phyloP scores from a whole-genome alignment of 2,329 filamentous ascomycete genomes.

The Penicillium sp. region DNA sequence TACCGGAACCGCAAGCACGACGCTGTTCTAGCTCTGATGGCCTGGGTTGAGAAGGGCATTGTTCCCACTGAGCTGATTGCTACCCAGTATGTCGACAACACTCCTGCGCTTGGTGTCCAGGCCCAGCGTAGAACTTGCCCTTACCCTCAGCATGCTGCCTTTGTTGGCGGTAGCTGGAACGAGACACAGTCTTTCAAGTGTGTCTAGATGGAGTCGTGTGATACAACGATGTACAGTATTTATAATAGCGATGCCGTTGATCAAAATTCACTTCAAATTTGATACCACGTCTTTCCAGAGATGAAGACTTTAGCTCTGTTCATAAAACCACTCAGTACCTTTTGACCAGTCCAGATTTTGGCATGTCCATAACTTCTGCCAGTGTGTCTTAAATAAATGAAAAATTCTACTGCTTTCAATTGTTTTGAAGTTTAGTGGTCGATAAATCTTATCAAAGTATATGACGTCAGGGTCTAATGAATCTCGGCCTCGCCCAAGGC shows the following conservation, averaged over 20 bases:
- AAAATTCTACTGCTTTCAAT: too few relatives aligned
- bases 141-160: background rate
- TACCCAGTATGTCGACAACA: conserved; percentile 12
- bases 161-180: background rate
- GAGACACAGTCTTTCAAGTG: background rate
- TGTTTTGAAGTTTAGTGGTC: too few relatives aligned
- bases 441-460: background rate
- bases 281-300: too few relatives aligned
- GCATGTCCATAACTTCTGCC: too few relatives aligned
- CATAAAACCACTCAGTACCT: too few relatives aligned
- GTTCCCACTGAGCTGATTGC: conserved; percentile 15
- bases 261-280: too few relatives aligned
- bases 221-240: too few relatives aligned
- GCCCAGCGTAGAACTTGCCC: background rate
- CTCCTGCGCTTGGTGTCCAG: background rate
- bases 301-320: too few relatives aligned
- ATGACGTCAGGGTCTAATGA: conserved; percentile 5
- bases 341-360: too few relatives aligned
- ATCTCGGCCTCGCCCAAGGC: background rate
- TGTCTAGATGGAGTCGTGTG: too few relatives aligned
- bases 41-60: conserved; percentile 20
- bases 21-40: conserved; percentile 17
- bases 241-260: too few relatives aligned
- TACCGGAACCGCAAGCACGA: conserved; percentile 16
- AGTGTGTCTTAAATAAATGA: too few relatives aligned